phyloP scores from a whole-genome alignment of 2,329 filamentous ascomycete genomes.

The Botrytis deweyae region DNA sequence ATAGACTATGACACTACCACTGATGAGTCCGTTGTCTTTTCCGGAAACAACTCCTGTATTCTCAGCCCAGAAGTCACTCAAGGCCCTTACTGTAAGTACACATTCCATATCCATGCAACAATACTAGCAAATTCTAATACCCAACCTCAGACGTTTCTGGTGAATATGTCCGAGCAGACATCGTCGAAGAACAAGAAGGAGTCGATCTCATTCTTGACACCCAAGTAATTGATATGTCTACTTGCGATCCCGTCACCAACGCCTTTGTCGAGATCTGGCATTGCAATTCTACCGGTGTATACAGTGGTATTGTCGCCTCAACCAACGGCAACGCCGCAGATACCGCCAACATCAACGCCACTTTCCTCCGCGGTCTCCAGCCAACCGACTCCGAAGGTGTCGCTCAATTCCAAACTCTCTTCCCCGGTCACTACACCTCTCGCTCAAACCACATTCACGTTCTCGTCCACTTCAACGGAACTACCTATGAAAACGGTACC shows the following conservation, averaged over 20 bases:
- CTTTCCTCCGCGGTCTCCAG: conserved; percentile 45
- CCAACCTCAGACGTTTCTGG: conserved; percentile 40
- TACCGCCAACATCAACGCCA: conserved; percentile 42
- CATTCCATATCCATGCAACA: accelerated
- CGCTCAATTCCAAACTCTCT: conserved; percentile 39
- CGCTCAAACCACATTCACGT: conserved; percentile 19
- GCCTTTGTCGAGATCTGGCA: conserved; percentile 44
- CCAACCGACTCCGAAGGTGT: conserved; percentile 45
- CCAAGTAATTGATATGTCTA: conserved; percentile 44
- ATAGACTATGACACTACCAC: conserved; percentile 40
- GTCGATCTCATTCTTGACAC: conserved; percentile 45
- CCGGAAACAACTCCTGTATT: conserved; percentile 48
- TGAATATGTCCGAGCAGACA: conserved; percentile 39
- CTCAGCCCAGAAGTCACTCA: conserved; percentile 54
- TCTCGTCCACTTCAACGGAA: conserved; percentile 44
- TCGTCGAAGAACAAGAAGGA: conserved; percentile 40
- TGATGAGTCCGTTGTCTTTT: conserved; percentile 43
- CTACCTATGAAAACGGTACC: conserved; percentile 34
- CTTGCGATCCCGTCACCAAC: conserved; percentile 43
- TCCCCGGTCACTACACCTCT: background rate
- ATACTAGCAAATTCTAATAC: background rate
- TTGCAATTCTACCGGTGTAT: conserved; percentile 44
- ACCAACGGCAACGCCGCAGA: conserved; percentile 46
- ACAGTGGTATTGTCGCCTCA: conserved; percentile 42
- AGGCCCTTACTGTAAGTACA: conserved; percentile 50